Conservation (phyloP, 2,329 filamentous ascomycete genomes). For the Berkeleyomyces rouxiae region DNA sequence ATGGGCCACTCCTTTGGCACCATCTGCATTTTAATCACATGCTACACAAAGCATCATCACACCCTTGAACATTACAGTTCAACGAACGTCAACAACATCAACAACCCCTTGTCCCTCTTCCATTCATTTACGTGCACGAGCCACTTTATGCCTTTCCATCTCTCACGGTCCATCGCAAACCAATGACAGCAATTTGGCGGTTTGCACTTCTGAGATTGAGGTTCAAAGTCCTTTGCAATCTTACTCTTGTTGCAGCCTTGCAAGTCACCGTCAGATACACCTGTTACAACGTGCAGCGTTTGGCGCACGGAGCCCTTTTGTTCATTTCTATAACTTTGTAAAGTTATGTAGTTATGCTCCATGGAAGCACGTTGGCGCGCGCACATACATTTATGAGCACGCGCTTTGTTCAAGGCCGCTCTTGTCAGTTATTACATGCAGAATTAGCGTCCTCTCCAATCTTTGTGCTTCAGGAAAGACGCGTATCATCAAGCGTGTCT, state of each 20-base stretch:
- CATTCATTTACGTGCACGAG: background rate
- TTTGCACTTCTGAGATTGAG: background rate
- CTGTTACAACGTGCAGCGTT: background rate
- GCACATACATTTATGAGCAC: background rate
- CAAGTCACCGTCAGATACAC: background rate
- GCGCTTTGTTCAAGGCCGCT: background rate
- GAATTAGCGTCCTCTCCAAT: background rate
- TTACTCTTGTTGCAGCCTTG: background rate
- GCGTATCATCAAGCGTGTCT: background rate
- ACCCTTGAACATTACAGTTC: too few species aligned
- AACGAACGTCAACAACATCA: too few species aligned
- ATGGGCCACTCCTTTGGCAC: background rate
- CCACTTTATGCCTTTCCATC: background rate
- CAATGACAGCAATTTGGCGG: background rate
- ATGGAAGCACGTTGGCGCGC: background rate
- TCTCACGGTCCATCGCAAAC: background rate
- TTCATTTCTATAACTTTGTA: background rate
- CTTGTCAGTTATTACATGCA: background rate
- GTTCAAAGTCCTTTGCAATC: background rate
- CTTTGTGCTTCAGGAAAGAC: background rate
- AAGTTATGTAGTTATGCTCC: background rate
- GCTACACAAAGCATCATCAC: background rate
- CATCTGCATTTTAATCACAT: background rate
- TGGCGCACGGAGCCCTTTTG: background rate
- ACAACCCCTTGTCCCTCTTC: too few species aligned